A percentile compares a stretch with the other conserved stretches of the same genome.
phyloP scores from a whole-genome alignment of 2,329 filamentous ascomycete species.

The Aspergillus sp. region DNA sequence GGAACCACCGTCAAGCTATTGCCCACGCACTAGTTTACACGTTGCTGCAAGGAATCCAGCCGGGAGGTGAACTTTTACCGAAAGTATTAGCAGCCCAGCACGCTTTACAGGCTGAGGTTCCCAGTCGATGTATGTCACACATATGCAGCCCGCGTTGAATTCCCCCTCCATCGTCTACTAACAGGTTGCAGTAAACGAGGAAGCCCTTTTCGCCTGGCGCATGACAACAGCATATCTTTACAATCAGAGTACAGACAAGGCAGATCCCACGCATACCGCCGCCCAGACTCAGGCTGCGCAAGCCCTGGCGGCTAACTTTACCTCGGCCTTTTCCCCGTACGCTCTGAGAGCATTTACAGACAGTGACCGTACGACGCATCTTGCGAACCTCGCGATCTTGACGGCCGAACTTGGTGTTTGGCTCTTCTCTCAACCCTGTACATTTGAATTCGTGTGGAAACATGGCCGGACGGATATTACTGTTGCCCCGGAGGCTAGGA shows the following conservation, averaged over 20 bases:
- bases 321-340: conserved; percentile 19
- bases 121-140: not conserved
- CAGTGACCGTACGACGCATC: conserved; percentile 15
- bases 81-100: conserved; percentile 7
- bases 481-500: not conserved
- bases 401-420: conserved; percentile 23
- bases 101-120: conserved; percentile 4
- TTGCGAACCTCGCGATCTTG: conserved; percentile 17
- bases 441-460: conserved; percentile 19
- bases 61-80: conserved; percentile 5
- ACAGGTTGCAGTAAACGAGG: conserved; percentile 8
- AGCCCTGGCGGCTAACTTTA: conserved; percentile 15
- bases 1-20: conserved; percentile 12
- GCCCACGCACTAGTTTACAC: conserved; percentile 20
- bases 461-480: not conserved
- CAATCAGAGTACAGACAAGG: not conserved
- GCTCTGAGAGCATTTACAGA: conserved; percentile 11
- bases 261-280: not conserved
- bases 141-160: not conserved
- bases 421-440: conserved; percentile 27
- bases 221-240: conserved; percentile 26
- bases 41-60: conserved; percentile 17
- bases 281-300: not conserved
- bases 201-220: conserved; percentile 26
- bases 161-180: not conserved